Evolutionary conservation across 441 rosid genomes (phyloP).

Genomic region (Gossypium schwendimanii): DNA sequence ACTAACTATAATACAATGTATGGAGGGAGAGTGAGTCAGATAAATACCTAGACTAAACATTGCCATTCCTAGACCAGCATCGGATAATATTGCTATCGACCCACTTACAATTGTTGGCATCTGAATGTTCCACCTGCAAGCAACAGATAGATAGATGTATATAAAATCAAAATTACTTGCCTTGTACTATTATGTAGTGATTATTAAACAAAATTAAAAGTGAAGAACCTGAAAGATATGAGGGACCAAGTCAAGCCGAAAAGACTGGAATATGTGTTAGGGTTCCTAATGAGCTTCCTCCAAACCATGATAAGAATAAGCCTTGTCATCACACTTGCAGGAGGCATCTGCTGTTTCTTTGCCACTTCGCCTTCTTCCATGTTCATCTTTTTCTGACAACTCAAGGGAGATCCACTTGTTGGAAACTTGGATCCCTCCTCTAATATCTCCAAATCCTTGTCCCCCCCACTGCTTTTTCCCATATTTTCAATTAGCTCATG

Average conservation of each 20-base stretch:
- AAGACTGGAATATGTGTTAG: constrained; percentile 84
- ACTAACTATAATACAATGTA: background rate
- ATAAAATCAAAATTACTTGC: background rate
- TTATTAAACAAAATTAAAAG: background rate
- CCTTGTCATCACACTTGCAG: constrained; percentile 83
- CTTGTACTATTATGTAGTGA: too few species aligned
- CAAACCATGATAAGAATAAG: constrained; percentile 78
- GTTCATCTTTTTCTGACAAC: constrained; percentile 28
- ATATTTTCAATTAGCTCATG: constrained; percentile 50
- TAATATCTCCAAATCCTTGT: constrained; percentile 28
- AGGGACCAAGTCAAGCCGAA: constrained; percentile 78
- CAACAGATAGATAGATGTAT: background rate
- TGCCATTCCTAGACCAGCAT: constrained; percentile 89
- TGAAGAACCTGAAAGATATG: constrained; percentile 50
- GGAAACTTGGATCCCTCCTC: constrained; percentile 40
- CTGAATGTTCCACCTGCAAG: constrained; percentile 58
- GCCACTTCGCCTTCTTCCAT: constrained; percentile 32
- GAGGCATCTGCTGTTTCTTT: constrained; percentile 65
- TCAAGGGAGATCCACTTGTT: constrained; percentile 37
- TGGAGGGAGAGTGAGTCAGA: background rate
- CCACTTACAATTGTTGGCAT: constrained; percentile 72
- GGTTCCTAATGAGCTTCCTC: constrained; percentile 88
- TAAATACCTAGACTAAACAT: constrained; percentile 82
- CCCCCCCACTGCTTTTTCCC: constrained; percentile 42
- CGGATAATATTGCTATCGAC: constrained; percentile 71